A percentile compares a stretch with the other conserved stretches of the same genome.
These are phyloP conservation scores for Cercophora scortea DNA, from an alignment of 495 filamentous ascomycete genomes.

Conservation along the genomic window DNA sequence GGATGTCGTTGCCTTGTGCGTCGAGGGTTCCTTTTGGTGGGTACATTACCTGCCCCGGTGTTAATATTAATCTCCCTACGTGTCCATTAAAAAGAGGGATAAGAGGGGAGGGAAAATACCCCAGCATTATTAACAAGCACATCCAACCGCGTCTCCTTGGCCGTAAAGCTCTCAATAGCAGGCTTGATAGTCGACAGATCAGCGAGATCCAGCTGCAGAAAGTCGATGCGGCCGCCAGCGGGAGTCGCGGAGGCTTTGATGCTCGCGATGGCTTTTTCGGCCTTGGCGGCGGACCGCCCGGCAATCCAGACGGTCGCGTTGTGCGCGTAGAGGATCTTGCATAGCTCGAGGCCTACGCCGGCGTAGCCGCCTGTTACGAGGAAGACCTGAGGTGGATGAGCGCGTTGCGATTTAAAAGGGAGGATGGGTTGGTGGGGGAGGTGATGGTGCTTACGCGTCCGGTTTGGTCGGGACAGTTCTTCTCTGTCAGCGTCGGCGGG, in stretches of 20 bases:
- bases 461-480: neutral
- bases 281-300: neutral
- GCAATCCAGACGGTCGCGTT: neutral
- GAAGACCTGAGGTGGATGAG: neutral
- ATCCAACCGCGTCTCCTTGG: constrained; percentile 20
- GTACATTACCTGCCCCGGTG: neutral
- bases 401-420: neutral
- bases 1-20: constrained; percentile 37
- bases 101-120: constrained; percentile 10
- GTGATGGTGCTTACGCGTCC: neutral
- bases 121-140: constrained; percentile 36
- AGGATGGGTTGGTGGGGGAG: neutral
- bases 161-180: constrained; percentile 20
- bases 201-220: constrained; percentile 24
- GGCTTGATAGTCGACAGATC: constrained; percentile 29
- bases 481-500: neutral
- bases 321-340: neutral
- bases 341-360: neutral
- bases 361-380: neutral
- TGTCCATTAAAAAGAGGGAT: too few relatives aligned
- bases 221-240: neutral
- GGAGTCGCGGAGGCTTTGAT: neutral
- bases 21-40: constrained; percentile 20
- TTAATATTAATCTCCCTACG: too few relatives aligned
- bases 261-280: neutral